Conservation (phyloP, 176 grass and related monocot genomes). For the Aegilops speltoides region DNA sequence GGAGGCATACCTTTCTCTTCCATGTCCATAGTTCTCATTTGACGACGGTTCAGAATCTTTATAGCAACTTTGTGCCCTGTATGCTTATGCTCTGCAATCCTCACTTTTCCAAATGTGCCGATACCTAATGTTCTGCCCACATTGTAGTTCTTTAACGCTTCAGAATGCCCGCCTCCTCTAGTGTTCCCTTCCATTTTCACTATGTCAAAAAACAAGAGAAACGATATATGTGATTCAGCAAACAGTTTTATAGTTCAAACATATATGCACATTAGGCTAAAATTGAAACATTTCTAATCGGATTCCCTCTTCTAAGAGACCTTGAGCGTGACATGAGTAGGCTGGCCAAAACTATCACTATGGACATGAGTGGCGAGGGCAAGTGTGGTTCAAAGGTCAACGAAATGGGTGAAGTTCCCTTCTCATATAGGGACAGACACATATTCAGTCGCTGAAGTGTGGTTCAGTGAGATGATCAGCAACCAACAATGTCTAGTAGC, state of each 20-base stretch:
- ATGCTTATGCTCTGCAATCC: conserved; percentile 86
- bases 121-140: conserved; percentile 89
- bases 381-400: background rate
- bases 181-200: conserved; percentile 67
- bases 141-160: conserved; percentile 74
- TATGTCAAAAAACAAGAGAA: conserved; percentile 20
- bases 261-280: background rate
- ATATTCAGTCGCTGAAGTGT: background rate
- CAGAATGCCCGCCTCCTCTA: conserved; percentile 52
- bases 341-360: background rate
- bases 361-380: background rate
- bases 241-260: background rate
- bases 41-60: conserved; percentile 78
- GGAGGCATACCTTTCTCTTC: conserved; percentile 79
- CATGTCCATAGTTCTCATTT: conserved; percentile 88
- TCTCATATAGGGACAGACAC: background rate
- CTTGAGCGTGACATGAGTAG: background rate
- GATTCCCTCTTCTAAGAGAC: background rate
- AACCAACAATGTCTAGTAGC: background rate
- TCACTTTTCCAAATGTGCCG: conserved; percentile 92
- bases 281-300: background rate
- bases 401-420: background rate
- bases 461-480: background rate
- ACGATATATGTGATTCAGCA: background rate
- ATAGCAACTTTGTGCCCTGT: conserved; percentile 86